These are phyloP conservation scores for Pseudocercospora fuligena DNA, from an alignment of 2,329 filamentous ascomycete species.

Conservation along the genomic window DNA sequence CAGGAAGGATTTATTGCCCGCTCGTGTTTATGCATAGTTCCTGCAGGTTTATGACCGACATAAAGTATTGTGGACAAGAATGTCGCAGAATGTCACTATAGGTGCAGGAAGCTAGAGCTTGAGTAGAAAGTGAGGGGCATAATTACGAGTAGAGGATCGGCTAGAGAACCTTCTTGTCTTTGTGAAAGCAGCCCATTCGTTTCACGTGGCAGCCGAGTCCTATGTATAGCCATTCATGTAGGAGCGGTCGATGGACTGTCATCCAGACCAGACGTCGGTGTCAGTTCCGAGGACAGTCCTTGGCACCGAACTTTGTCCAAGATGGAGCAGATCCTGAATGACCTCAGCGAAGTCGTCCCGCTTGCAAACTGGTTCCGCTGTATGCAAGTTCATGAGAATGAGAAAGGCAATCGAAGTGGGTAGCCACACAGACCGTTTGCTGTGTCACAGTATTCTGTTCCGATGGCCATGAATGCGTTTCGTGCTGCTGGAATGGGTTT, in stretches of 20 bases:
- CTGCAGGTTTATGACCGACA: neutral
- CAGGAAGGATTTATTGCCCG: slow-evolving; percentile 7
- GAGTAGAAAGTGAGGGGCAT: slow-evolving; percentile 2
- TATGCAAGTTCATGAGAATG: neutral
- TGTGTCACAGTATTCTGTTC: neutral
- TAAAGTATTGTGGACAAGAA: neutral
- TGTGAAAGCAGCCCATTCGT: neutral
- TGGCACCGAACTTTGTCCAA: neutral
- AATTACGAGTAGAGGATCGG: neutral
- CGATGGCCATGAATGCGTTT: neutral
- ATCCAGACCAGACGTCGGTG: neutral
- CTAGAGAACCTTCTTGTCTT: neutral
- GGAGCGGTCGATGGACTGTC: neutral
- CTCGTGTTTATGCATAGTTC: slow-evolving; percentile 6
- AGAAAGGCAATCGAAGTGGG: neutral
- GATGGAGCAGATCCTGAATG: neutral
- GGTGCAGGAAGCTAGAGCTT: slow-evolving; percentile 1
- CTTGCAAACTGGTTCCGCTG: neutral
- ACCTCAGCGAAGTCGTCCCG: neutral
- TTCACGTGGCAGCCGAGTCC: slow-evolving; percentile 1
- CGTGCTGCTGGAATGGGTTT: neutral
- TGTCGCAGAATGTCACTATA: slow-evolving; percentile 1
- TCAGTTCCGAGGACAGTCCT: neutral
- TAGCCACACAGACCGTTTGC: neutral
- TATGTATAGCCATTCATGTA: neutral